These are phyloP conservation scores for Pseudogymnoascus sp. DNA, from an alignment of 2,329 filamentous ascomycete species.

Conservation along the genomic window DNA sequence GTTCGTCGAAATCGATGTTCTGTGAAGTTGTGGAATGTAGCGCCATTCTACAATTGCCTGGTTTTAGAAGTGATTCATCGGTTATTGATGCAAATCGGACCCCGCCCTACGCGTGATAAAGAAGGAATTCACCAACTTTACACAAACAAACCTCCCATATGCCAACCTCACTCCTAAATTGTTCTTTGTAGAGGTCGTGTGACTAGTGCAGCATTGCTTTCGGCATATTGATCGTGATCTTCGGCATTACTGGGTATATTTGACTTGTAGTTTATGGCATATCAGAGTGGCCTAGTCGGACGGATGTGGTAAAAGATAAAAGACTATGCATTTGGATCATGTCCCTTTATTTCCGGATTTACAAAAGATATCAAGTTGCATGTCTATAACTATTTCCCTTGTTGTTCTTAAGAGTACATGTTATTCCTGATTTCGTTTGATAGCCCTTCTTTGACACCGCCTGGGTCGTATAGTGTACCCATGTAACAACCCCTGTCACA, in stretches of 20 bases:
- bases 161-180: not conserved
- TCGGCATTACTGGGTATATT: not conserved
- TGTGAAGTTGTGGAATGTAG: not conserved
- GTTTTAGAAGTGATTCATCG: not conserved
- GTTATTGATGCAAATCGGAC: not conserved
- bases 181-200: not conserved
- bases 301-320: not conserved
- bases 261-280: not conserved
- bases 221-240: not conserved
- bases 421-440: not conserved
- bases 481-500: slow-evolving; percentile 1
- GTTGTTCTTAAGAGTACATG: not conserved
- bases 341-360: not conserved
- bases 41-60: not conserved
- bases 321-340: not conserved
- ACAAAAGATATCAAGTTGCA: not conserved
- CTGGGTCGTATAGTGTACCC: not conserved
- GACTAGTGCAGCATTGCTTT: not conserved
- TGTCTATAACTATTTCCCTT: not conserved
- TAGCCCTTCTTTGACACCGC: not conserved
- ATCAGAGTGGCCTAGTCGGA: not conserved
- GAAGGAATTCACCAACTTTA: not conserved
- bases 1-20: not conserved
- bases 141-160: not conserved
- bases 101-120: not conserved